phyloP scores from a whole-genome alignment of 139 green algal species.

The Micractinium conductrix region DNA sequence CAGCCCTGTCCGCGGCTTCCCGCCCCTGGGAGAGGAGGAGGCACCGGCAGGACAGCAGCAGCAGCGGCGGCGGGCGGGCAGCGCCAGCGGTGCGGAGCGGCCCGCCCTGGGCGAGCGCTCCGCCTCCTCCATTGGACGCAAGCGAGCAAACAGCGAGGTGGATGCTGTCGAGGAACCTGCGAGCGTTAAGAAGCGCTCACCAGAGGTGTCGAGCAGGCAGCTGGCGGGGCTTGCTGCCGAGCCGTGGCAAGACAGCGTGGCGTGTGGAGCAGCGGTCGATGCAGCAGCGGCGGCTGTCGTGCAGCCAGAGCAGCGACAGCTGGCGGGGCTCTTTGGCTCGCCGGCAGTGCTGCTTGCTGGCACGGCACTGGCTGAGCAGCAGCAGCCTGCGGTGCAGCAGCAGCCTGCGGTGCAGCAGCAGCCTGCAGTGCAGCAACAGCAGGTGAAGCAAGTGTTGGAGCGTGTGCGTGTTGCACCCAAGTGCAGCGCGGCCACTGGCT shows the following conservation, averaged over 20 bases:
- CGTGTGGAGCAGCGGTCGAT: no score
- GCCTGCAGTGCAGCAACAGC: background rate
- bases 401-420: background rate
- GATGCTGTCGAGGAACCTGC: background rate
- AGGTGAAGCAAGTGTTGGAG: no score
- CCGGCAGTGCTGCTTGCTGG: background rate
- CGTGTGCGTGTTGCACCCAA: no score
- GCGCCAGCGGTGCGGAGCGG: background rate
- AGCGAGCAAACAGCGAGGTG: conserved; percentile 7
- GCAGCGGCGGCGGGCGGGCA: background rate
- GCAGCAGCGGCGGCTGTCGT: background rate
- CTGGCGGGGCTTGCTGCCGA: background rate
- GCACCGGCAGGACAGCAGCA: background rate
- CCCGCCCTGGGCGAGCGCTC: background rate
- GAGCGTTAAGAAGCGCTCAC: conserved; percentile 16
- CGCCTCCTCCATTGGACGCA: conserved; percentile 13
- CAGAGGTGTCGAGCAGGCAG: background rate
- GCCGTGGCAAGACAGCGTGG: background rate
- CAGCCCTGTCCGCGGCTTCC: conserved; percentile 4
- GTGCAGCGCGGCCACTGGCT: background rate
- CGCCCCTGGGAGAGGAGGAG: background rate
- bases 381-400: background rate
- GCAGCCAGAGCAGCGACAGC: background rate
- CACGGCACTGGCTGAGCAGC: background rate
- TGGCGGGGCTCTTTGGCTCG: background rate